These are phyloP conservation scores for Aureobasidium subglaciale DNA, from an alignment of 2,329 filamentous ascomycete species.

Conservation along the genomic window DNA sequence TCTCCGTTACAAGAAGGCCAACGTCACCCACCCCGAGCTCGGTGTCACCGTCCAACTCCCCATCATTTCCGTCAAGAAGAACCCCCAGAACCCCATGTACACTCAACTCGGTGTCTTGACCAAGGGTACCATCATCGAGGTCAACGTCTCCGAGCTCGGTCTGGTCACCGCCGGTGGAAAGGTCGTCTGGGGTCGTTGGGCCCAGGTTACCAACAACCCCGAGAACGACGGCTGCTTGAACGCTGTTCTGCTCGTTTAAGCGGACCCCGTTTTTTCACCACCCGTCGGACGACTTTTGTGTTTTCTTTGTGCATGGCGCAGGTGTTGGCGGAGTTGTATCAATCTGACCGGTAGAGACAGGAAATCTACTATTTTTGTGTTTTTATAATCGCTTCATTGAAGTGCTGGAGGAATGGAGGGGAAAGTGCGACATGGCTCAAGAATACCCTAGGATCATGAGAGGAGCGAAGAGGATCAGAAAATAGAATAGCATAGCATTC, in stretches of 20 bases:
- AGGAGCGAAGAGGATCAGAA: background rate
- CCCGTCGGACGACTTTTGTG: background rate
- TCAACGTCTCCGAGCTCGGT: constrained; percentile 88
- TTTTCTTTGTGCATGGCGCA: constrained; percentile 17
- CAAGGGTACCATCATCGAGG: constrained; percentile 79
- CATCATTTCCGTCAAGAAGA: constrained; percentile 64
- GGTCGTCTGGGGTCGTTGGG: constrained; percentile 85
- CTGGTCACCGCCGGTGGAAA: constrained; percentile 87
- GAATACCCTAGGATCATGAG: background rate
- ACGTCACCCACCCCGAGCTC: constrained; percentile 65
- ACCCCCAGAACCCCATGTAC: constrained; percentile 82
- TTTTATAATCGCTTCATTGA: background rate
- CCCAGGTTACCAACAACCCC: constrained; percentile 57
- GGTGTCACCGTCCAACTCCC: constrained; percentile 78
- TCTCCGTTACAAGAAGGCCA: constrained; percentile 70
- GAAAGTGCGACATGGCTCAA: background rate
- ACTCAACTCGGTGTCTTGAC: constrained; percentile 87
- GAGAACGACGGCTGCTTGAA: constrained; percentile 56
- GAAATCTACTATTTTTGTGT: background rate
- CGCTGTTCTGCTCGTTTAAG: constrained; percentile 20
- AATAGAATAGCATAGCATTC: constrained; percentile 2
- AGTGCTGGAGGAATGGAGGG: background rate
- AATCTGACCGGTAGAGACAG: background rate
- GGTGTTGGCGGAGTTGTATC: constrained; percentile 14
- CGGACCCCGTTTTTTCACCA: background rate